Conservation (phyloP, 1,139 yeast species). For the Yamadazyma trypodendri region DNA sequence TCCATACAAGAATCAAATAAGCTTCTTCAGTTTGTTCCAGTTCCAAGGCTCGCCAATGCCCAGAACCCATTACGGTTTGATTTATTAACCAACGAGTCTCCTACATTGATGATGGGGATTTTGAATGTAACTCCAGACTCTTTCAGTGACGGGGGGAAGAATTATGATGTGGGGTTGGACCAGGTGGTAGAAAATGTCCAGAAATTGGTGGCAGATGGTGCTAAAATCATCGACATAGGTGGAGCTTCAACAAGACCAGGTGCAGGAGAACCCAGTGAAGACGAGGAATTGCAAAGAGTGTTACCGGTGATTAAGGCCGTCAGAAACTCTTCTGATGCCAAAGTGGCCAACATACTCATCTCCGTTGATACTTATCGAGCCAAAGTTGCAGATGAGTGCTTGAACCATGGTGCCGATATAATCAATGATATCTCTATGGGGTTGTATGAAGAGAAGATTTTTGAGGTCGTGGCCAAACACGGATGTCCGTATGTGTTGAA, state of each 20-base stretch:
- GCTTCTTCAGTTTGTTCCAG: constrained; percentile 46
- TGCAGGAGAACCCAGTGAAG: constrained; percentile 54
- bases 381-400: constrained; percentile 66
- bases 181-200: constrained; percentile 37
- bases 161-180: constrained; percentile 24
- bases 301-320: constrained; percentile 68
- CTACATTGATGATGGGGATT: constrained; percentile 75
- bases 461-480: constrained; percentile 61
- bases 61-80: constrained; percentile 40
- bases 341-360: constrained; percentile 48
- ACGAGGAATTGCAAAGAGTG: constrained; percentile 65
- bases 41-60: constrained; percentile 24
- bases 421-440: constrained; percentile 93
- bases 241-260: constrained; percentile 94
- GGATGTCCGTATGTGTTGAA: constrained; percentile 79
- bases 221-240: constrained; percentile 80
- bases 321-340: constrained; percentile 32
- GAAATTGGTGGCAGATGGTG: constrained; percentile 54
- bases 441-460: constrained; percentile 59
- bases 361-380: constrained; percentile 87
- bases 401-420: constrained; percentile 82
- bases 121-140: constrained; percentile 92
- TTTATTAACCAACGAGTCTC: constrained; percentile 28
- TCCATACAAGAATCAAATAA: constrained; percentile 47
- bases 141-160: constrained; percentile 85